phyloP scores from a whole-genome alignment of 805 yeast species.

The Alloascoidea africana region DNA sequence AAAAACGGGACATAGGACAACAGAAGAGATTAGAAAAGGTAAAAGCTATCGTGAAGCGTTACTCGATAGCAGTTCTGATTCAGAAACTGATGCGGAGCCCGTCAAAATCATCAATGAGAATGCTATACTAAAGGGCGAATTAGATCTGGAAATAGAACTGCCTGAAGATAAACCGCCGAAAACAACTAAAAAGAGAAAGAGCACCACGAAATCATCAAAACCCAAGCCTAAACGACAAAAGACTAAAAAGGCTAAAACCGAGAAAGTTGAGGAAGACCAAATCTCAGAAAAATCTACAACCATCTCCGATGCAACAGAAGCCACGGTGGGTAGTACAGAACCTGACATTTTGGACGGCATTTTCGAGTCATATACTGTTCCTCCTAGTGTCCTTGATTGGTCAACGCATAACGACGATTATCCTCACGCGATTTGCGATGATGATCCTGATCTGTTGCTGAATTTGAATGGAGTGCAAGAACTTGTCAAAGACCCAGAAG shows the following conservation, averaged over 20 bases:
- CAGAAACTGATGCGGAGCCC: no score
- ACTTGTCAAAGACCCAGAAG: constrained; percentile 62
- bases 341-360: not conserved
- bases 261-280: not conserved
- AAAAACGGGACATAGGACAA: no score
- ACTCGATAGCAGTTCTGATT: no score
- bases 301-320: no score
- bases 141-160: no score
- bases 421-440: constrained; percentile 44
- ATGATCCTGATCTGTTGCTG: constrained; percentile 15
- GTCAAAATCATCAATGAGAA: no score
- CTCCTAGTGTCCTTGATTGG: constrained; percentile 10
- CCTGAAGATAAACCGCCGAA: not conserved
- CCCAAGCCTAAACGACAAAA: not conserved
- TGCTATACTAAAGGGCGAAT: no score
- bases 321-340: not conserved
- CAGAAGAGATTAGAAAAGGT: no score
- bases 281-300: no score
- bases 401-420: constrained; percentile 28
- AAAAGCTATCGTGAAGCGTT: no score
- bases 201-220: not conserved
- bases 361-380: not conserved
- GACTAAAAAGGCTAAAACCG: not conserved
- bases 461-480: constrained; percentile 36
- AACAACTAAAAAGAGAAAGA: not conserved